Conservation (phyloP, 192 early-diverging fungal genomes). For the Geranomyces variabilis region DNA sequence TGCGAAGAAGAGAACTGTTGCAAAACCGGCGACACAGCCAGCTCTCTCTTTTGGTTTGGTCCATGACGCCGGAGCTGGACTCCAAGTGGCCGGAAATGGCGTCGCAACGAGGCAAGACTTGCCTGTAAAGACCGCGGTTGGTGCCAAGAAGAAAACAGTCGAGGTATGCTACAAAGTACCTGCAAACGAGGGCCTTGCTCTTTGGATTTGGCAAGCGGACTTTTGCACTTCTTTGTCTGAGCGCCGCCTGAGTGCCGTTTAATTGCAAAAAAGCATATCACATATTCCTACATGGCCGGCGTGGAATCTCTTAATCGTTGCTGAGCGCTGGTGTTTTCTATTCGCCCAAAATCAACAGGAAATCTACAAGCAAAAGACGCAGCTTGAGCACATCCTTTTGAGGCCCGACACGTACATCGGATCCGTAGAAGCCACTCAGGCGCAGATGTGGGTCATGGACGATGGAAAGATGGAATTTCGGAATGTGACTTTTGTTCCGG, state of each 20-base stretch:
- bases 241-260: background rate
- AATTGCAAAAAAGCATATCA: background rate
- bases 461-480: constrained; percentile 63
- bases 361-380: constrained; percentile 94
- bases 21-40: too few relatives aligned
- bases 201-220: too few relatives aligned
- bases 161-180: background rate
- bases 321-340: too few relatives aligned
- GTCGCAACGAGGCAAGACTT: background rate
- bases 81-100: too few relatives aligned
- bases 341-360: too few relatives aligned
- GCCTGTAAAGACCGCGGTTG: background rate
- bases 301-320: too few relatives aligned
- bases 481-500: constrained; percentile 74
- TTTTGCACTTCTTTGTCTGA: too few relatives aligned
- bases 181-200: too few relatives aligned
- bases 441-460: constrained; percentile 83
- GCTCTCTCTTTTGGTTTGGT: too few relatives aligned
- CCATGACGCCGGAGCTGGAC: too few relatives aligned
- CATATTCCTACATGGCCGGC: too few relatives aligned
- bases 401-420: constrained; percentile 98
- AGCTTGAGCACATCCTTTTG: constrained; percentile 92
- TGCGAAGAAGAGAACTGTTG: too few relatives aligned
- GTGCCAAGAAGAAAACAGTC: background rate
- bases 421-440: constrained; percentile 75